These are phyloP conservation scores for Mycena vulgaris DNA, from an alignment of 768 basidiomycete species.

Conservation along the genomic window DNA sequence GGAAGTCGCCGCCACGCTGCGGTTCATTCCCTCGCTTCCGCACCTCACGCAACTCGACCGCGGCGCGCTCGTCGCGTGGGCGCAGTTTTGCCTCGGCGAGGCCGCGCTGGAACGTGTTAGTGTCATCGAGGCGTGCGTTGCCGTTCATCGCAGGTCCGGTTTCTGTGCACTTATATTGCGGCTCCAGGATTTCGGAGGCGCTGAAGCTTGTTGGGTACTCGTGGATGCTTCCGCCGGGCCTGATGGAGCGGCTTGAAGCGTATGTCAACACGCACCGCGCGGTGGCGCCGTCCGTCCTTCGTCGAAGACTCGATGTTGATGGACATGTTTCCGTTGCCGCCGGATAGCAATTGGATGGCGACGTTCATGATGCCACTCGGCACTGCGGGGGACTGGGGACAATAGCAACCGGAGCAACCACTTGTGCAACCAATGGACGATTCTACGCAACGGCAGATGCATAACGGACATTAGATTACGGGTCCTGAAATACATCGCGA, in stretches of 20 bases:
- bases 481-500: no score
- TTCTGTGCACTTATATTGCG: background rate
- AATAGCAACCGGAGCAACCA: no score
- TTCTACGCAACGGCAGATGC: no score
- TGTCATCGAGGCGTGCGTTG: conserved; percentile 17
- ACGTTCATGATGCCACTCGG: no score
- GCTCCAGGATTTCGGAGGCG: background rate
- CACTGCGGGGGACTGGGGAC: no score
- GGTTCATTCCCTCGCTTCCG: conserved; percentile 5
- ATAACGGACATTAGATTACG: no score
- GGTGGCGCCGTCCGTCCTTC: no score
- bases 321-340: conserved; percentile 19
- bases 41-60: conserved; percentile 6
- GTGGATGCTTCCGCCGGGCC: background rate
- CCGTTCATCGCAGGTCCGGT: no score
- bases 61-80: background rate
- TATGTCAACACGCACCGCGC: background rate
- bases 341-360: conserved; percentile 10
- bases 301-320: background rate
- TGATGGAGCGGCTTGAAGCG: conserved; percentile 16
- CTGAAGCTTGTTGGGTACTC: conserved; percentile 23
- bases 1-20: conserved; percentile 8
- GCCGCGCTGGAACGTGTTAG: background rate
- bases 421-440: no score
- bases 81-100: conserved; percentile 23